These are phyloP conservation scores for Leishmania gerbilli DNA, from an alignment of 208 protist genomes.

Conservation along the genomic window DNA sequence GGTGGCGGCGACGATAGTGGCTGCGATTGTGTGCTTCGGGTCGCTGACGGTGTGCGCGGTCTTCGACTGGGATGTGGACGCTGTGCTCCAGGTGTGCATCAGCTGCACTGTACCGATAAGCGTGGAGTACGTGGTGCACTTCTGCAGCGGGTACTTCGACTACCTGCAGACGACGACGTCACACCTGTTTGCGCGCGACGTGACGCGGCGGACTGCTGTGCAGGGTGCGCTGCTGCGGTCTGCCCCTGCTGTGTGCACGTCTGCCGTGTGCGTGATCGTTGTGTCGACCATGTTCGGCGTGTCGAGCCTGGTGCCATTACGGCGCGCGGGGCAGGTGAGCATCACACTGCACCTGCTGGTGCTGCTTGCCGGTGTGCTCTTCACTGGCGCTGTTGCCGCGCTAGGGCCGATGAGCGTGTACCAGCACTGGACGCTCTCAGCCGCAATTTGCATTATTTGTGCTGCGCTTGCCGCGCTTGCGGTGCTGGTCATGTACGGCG, in stretches of 20 bases:
- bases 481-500: constrained; percentile 32
- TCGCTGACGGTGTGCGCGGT: constrained; percentile 40
- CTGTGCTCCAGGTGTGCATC: constrained; percentile 51
- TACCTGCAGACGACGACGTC: constrained; percentile 67
- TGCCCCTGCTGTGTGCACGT: constrained; percentile 39
- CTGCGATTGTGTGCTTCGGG: constrained; percentile 45
- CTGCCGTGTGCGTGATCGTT: constrained; percentile 31
- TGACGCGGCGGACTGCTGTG: constrained; percentile 37
- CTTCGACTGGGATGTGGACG: constrained; percentile 43
- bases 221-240: constrained; percentile 44
- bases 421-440: constrained; percentile 47
- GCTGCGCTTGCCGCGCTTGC: constrained; percentile 21
- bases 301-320: constrained; percentile 33
- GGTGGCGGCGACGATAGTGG: constrained; percentile 31
- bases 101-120: constrained; percentile 50
- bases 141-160: constrained; percentile 58
- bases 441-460: constrained; percentile 34
- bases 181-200: constrained; percentile 48
- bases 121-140: constrained; percentile 58
- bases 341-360: constrained; percentile 48
- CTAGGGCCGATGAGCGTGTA: constrained; percentile 39
- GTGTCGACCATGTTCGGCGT: constrained; percentile 44
- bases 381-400: constrained; percentile 34
- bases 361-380: constrained; percentile 33
- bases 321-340: constrained; percentile 38